Evolutionary conservation across 768 basidiomycete genomes (phyloP), one percentile per base, ranked within the genome.

Genomic region (Hericium erinaceus): DNA sequence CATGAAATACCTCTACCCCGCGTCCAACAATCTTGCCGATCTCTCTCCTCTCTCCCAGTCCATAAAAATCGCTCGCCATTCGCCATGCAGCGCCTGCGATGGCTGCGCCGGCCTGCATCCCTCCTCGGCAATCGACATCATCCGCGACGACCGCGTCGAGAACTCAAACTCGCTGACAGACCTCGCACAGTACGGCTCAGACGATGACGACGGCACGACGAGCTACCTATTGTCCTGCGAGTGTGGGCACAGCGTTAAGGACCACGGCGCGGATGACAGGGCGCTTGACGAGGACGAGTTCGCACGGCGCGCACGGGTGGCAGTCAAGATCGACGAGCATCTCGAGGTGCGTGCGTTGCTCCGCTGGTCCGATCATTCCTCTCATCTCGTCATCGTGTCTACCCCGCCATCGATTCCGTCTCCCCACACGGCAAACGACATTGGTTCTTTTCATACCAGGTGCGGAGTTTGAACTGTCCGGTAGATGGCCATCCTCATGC

Each of bases 21-120:
- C 79, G 37, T 79, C 80, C n/a, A 75, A 80, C 64, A 70, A 76
- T 52, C 68, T 76, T 59, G 71, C 75, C 41, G 70, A 72, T 15
- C 77, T 87, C 53, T 75, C 74, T 18, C 67, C 80, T 54, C 68
- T 75, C 39, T 77, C 80, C 10, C 69, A 84, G 2, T 72, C 83
- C 13, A 76, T 91, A 62, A 94, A 92, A 74, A 86, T 93, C 57
- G 89, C 93, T 5, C 81, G 93, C 15, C 92, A 92, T 71, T 81
- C 87, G 3, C 74, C 77, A 0, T 95, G 93, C 66, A 71, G 80
- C 2, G 65, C 68, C 41, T 95, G 93, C 65, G 66, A 71, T 13
- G 66, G 74, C n/a, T 95, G 93, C 66, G 55, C 68, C n/a, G 85
- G 87, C 18, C 76, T 95, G 24, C 83, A 77, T 54, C 92, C 92